phyloP scores from a whole-genome alignment of 179 eudicot species.

The Silene vulgaris region DNA sequence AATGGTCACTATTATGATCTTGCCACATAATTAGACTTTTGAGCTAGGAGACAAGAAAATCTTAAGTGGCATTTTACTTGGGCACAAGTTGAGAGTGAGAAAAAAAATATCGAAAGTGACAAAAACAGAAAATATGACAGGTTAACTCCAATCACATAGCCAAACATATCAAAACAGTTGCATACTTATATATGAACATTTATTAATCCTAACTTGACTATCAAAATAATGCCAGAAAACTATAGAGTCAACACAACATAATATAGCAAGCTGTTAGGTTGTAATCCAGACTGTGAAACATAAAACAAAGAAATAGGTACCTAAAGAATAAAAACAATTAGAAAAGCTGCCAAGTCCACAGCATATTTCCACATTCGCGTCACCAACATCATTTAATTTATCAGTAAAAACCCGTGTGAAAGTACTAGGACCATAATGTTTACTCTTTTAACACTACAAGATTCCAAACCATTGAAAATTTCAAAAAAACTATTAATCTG shows the following conservation, averaged over 20 bases:
- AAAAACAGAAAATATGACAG: neutral
- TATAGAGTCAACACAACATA: neutral
- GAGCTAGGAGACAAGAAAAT: neutral
- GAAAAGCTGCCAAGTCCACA: neutral
- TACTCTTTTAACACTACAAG: neutral
- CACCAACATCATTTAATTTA: neutral
- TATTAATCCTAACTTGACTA: neutral
- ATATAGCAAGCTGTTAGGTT: neutral
- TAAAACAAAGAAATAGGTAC: too few species aligned
- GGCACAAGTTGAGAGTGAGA: too few species aligned
- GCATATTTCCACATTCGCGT: neutral
- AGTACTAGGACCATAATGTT: neutral
- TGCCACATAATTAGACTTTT: too few species aligned
- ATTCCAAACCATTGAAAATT: neutral
- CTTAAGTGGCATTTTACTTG: neutral
- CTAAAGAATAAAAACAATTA: too few species aligned
- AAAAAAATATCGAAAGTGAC: neutral
- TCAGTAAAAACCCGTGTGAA: slow-evolving; percentile 4
- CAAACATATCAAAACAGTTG: neutral
- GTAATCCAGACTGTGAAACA: too few species aligned
- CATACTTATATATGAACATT: neutral
- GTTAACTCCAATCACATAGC: too few species aligned
- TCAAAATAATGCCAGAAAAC: neutral
- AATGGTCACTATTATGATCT: too few species aligned
- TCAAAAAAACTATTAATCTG: neutral